Evolutionary conservation across 176 grass and related monocot species (phyloP), one percentile per base, ranked within the genome.

Genomic region (Oryza rufipogon): DNA sequence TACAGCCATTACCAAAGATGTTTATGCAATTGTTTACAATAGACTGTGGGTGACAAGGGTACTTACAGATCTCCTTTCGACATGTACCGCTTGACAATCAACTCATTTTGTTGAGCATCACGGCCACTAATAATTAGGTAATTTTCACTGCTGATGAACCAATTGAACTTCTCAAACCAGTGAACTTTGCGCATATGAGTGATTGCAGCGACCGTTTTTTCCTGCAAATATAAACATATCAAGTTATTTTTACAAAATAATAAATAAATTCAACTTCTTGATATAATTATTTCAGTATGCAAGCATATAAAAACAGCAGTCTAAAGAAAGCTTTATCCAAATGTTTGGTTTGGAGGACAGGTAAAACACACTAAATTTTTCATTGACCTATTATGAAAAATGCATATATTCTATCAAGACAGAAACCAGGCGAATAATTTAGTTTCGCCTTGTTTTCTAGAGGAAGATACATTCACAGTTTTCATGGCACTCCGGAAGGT

Each of bases 101-200:
- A 88, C 81, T 98, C 91, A 77, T 98, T 98, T 81, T 95, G 96
- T 75, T 95, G 96, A 88, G 96, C 96, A 86, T 95, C 96, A 41
- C 96, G 91, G 39, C 96, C 96, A 87, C 96, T 95, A 65, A 98
- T 95, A 66, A 98, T 54, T 78, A 98, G 76, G 81, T 98, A 98
- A 71, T 98, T 98, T 90, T 98, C 96, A 11, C 93, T 95, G 83
- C 96, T 98, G 83, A 98, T 92, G 84, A 98, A 98, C 96, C 96
- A 98, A 85, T 94, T 98, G 81, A 98, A 98, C 85, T 98, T 98
- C 91, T 98, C 96, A 72, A 98, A 98, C 96, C 96, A 98, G 75
- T 98, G 96, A 84, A 98, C 93, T 84, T 98, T 98, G 46, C 96
- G 89, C 89, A 98, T 93, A 88, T 95, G 96, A 88, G 96, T 93